Base-by-base conservation (phyloP, 768 basidiomycete species). In the Holtermannia corniformis region DNA sequence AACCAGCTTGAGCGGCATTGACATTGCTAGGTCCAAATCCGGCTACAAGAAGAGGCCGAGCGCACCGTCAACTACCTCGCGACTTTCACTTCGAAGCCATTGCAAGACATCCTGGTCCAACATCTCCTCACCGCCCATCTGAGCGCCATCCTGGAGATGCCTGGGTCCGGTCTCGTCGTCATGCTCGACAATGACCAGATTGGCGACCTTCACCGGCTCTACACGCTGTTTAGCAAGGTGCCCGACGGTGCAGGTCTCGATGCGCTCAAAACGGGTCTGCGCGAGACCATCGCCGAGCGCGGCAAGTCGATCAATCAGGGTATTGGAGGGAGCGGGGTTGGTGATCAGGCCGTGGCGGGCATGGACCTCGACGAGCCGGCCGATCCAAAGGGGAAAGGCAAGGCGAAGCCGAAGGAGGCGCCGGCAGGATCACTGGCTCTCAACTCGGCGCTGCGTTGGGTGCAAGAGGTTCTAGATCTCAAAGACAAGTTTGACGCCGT, bases 401-500 rank as follows among this genome's bases (percentile, higher is more conserved):
- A 78, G 72, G 76, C 68, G 55, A 79, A 76, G 44, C 42, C 48
- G 16, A 41, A 22, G 41, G 19, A 50, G 0, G 41, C 44, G 13
- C 41, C 50, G 2, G 42, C 51, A 12, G 55, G 42, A 5, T 48
- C 55, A 22, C 63, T 61, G 14, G 65, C 62, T 0, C 72, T 83
- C 20, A 69, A 74, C 12, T 63, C 80, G 24, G 95, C 93, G 3
- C 74, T 93, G 50, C 83, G 81, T 67, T 99, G 95, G 95, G 93
- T 97, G 0, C 84, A 93, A 69, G 82, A 85, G 60, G 85, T 95
- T 14, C 76, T 99, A 12, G 82, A 84, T 55, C 76, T 97, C 51
- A 97, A 97, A 73, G 91, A 96, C 72, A 86, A 81, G 65, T 89
- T 95, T 65, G 89, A 96, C 61, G 62, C 63, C 20, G 65, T 93